These are phyloP conservation scores for Ziziphus jujuba DNA, from an alignment of 306 rosid species.

Conservation along the genomic window DNA sequence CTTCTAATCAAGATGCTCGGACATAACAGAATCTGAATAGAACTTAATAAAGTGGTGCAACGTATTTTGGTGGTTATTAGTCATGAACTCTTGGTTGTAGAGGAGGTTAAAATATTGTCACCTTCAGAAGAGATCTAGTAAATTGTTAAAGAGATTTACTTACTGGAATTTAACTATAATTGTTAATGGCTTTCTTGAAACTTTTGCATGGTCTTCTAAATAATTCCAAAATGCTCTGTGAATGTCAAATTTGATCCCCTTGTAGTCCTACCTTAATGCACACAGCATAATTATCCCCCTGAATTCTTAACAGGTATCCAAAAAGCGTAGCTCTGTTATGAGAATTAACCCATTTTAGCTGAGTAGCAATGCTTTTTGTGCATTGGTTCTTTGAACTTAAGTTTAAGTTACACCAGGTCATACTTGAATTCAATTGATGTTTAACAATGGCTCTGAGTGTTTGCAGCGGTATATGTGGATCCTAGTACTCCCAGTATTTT, in stretches of 20 bases:
- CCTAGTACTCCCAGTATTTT: no score
- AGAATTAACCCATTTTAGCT: not conserved
- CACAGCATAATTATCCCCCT: not conserved
- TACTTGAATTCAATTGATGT: no score
- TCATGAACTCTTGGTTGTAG: not conserved
- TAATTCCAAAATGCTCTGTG: not conserved
- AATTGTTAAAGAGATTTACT: not conserved
- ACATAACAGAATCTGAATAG: slow-evolving; percentile 16
- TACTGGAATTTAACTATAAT: not conserved
- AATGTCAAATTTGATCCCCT: not conserved
- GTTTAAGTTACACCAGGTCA: no score
- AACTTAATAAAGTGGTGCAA: not conserved
- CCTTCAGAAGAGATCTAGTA: no score
- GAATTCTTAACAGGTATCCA: not conserved
- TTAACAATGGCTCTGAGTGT: no score
- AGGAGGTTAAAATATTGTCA: not conserved
- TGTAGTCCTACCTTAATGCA: not conserved
- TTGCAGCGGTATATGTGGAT: no score
- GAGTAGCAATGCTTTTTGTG: not conserved
- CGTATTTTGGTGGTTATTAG: slow-evolving; percentile 1
- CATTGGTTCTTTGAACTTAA: not conserved
- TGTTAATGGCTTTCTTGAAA: not conserved
- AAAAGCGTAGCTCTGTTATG: not conserved
- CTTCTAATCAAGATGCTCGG: not conserved
- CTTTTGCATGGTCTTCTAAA: not conserved